Evolutionary conservation across 225 moss, liverwort and hornwort species (phyloP).

Genomic region (Rhytidiadelphus loreus): DNA sequence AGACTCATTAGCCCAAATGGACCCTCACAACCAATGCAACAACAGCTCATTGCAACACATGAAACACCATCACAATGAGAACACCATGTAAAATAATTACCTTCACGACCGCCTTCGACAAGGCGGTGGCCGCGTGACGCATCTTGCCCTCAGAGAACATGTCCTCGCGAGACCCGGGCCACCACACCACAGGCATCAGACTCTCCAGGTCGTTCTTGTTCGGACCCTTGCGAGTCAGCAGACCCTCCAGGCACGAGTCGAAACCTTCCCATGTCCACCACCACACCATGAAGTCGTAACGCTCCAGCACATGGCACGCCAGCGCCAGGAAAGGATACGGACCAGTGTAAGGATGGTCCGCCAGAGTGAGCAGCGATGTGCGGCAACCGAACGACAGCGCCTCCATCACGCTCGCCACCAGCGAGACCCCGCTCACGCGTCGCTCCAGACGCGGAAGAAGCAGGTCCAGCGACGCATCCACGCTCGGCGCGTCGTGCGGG

Average conservation of each 20-base stretch:
- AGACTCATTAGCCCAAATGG: background rate
- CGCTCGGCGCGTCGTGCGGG: slow-evolving; percentile 86
- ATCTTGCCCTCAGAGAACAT: slow-evolving; percentile 93
- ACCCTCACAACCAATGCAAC: background rate
- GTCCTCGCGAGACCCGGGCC: slow-evolving; percentile 97
- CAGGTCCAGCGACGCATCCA: slow-evolving; percentile 80
- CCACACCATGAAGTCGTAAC: slow-evolving; percentile 76
- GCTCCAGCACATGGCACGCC: slow-evolving; percentile 84
- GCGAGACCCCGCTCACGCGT: slow-evolving; percentile 10
- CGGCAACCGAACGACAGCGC: slow-evolving; percentile 83
- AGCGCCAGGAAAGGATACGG: slow-evolving; percentile 75
- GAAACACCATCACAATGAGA: background rate
- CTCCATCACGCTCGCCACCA: slow-evolving; percentile 70
- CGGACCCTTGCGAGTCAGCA: slow-evolving; percentile 80
- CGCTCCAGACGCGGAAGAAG: slow-evolving; percentile 69
- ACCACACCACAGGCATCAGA: slow-evolving; percentile 95
- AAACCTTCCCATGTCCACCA: slow-evolving; percentile 88
- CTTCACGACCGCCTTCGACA: slow-evolving; percentile 88
- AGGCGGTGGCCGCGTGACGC: slow-evolving; percentile 71
- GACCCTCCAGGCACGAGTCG: slow-evolving; percentile 72
- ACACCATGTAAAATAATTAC: background rate
- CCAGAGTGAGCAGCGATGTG: slow-evolving; percentile 65
- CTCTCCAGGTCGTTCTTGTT: slow-evolving; percentile 86
- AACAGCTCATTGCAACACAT: background rate
- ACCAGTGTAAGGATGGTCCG: slow-evolving; percentile 82